A percentile compares a stretch with the other conserved stretches of the same genome.
These are phyloP conservation scores for Nemophila menziesii DNA, from an alignment of 257 asterid species.

Conservation along the genomic window DNA sequence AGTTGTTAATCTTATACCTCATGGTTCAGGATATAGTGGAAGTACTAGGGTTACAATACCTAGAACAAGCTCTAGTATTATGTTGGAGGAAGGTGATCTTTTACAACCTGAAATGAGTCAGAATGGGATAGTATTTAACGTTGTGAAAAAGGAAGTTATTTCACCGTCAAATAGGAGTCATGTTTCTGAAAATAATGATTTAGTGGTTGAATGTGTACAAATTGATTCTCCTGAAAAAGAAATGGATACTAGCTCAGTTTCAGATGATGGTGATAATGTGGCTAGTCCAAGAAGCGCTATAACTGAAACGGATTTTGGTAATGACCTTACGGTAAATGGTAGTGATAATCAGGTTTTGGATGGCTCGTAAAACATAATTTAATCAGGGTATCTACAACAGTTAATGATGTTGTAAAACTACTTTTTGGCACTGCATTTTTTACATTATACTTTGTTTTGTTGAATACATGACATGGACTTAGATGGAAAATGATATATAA, in stretches of 20 bases:
- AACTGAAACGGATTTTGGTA: conserved; percentile 7
- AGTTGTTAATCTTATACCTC: conserved; percentile 14
- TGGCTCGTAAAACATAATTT: no score
- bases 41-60: conserved; percentile 21
- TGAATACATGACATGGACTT: no score
- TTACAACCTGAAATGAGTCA: conserved; percentile 49
- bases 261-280: conserved; percentile 33
- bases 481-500: no score
- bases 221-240: conserved; percentile 45
- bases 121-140: conserved; percentile 59
- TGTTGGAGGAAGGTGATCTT: conserved; percentile 57
- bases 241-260: conserved; percentile 39
- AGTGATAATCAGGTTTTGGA: no score
- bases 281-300: conserved; percentile 11
- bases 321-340: background rate
- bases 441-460: no score
- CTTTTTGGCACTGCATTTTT: no score
- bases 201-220: conserved; percentile 48
- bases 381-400: no score
- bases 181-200: conserved; percentile 35
- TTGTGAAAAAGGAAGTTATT: conserved; percentile 52
- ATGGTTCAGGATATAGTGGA: no score
- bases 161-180: conserved; percentile 42
- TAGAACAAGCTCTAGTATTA: conserved; percentile 35
- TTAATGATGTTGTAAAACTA: no score